Evolutionary conservation across 2,329 filamentous ascomycete genomes (phyloP).

Genomic region (Colletotrichum abscissum): DNA sequence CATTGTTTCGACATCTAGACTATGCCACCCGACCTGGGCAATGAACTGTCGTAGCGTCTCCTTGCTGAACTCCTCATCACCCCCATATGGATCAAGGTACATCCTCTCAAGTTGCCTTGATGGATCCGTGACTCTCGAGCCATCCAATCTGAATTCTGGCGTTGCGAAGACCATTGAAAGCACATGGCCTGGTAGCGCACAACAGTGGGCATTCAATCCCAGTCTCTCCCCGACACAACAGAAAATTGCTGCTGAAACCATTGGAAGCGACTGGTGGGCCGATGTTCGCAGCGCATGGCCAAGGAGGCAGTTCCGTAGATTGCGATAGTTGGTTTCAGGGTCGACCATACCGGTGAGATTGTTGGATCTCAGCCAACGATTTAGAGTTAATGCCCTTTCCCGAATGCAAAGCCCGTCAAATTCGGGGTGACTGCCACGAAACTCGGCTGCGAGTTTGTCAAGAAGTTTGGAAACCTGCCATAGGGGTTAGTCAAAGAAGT

Average conservation of each 20-base stretch:
- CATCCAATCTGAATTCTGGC: constrained; percentile 70
- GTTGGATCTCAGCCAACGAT: constrained; percentile 74
- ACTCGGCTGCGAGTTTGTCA: constrained; percentile 68
- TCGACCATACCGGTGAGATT: constrained; percentile 78
- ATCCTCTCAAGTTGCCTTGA: constrained; percentile 61
- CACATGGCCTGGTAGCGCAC: constrained; percentile 86
- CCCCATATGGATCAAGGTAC: constrained; percentile 86
- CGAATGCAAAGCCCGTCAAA: constrained; percentile 71
- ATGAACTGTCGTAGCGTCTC: constrained; percentile 70
- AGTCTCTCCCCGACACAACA: constrained; percentile 81
- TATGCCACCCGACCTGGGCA: constrained; percentile 57
- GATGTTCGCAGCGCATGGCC: constrained; percentile 80
- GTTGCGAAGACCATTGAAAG: constrained; percentile 80
- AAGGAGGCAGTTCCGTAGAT: constrained; percentile 88
- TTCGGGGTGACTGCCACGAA: constrained; percentile 63
- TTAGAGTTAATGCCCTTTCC: constrained; percentile 74
- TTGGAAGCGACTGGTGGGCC: constrained; percentile 82
- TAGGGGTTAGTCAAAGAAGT: constrained; percentile 27
- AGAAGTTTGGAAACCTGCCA: constrained; percentile 71
- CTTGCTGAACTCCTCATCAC: constrained; percentile 72
- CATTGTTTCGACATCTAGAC: constrained; percentile 64
- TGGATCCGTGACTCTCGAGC: constrained; percentile 44
- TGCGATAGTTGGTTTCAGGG: constrained; percentile 76
- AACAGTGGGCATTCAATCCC: constrained; percentile 81
- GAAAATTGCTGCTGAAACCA: constrained; percentile 89